Evolutionary conservation across 2,329 filamentous ascomycete species (phyloP).

Genomic region (Ophiobolus disseminans): DNA sequence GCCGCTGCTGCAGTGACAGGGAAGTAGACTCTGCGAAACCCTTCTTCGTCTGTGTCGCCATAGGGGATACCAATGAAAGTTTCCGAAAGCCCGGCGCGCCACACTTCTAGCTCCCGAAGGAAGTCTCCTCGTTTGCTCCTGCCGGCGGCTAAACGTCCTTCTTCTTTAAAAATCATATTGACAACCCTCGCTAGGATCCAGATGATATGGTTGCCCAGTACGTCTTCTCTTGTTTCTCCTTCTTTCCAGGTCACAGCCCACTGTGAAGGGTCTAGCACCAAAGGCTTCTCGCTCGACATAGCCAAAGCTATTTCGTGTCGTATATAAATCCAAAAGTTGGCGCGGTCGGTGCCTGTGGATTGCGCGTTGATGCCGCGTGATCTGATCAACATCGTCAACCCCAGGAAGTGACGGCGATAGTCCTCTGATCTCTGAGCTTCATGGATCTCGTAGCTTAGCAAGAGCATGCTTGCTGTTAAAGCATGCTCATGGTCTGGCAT

Average conservation of each 20-base stretch:
- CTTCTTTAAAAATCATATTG: conserved; percentile 35
- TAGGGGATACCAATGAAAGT: conserved; percentile 43
- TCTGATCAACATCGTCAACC: conserved; percentile 40
- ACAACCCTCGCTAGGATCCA: conserved; percentile 44
- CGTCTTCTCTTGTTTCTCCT: conserved; percentile 40
- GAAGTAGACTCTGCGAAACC: conserved; percentile 42
- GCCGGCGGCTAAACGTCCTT: conserved; percentile 20
- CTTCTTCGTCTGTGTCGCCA: conserved; percentile 39
- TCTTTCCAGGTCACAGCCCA: conserved; percentile 41
- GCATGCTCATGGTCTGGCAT: conserved; percentile 35
- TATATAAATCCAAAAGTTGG: conserved; percentile 47
- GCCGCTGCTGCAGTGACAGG: conserved; percentile 39
- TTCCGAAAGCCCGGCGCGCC: conserved; percentile 34
- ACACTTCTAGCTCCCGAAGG: conserved; percentile 36
- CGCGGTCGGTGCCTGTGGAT: conserved; percentile 36
- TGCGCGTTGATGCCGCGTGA: conserved; percentile 35
- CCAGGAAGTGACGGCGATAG: conserved; percentile 40
- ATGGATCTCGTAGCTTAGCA: conserved; percentile 45
- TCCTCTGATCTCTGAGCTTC: conserved; percentile 35
- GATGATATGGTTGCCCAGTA: conserved; percentile 40
- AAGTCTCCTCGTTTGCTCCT: conserved; percentile 29
- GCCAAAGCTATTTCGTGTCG: conserved; percentile 44
- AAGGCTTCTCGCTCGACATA: conserved; percentile 36
- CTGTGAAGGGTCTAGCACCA: conserved; percentile 37
- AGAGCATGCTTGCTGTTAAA: conserved; percentile 43